Evolutionary conservation across 192 early-diverging fungal species (phyloP).

Genomic region (Dissophora ornata): DNA sequence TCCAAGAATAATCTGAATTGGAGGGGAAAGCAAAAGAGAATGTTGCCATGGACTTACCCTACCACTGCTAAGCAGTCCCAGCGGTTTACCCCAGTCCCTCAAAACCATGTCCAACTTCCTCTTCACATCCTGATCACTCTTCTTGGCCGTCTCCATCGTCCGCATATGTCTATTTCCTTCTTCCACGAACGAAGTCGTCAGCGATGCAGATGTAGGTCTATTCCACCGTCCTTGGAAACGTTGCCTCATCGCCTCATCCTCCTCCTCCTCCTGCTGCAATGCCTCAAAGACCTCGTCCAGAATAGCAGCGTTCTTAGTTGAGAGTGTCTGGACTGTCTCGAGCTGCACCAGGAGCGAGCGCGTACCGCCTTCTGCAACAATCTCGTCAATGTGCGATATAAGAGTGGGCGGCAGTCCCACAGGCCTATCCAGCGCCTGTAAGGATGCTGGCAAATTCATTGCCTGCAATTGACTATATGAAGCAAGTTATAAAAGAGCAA

Average conservation of each 20-base stretch:
- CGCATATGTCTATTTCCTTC: conserved; percentile 66
- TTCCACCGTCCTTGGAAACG: conserved; percentile 71
- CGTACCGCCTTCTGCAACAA: conserved; percentile 78
- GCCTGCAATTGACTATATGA: conserved; percentile 68
- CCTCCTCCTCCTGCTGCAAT: conserved; percentile 76
- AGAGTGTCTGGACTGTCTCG: conserved; percentile 69
- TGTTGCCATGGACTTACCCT: conserved; percentile 18
- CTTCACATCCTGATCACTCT: conserved; percentile 66
- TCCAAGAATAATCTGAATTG: neutral
- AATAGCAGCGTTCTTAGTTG: conserved; percentile 62
- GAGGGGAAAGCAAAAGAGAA: neutral
- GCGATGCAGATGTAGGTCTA: conserved; percentile 59
- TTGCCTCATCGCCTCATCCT: conserved; percentile 71
- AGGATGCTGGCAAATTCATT: conserved; percentile 74
- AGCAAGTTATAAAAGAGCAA: neutral
- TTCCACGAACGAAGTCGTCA: conserved; percentile 67
- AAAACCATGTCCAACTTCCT: conserved; percentile 64
- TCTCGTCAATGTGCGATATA: conserved; percentile 77
- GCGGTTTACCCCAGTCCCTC: conserved; percentile 60
- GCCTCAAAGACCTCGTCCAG: conserved; percentile 75
- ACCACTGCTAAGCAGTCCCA: conserved; percentile 66
- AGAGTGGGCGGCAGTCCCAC: conserved; percentile 79
- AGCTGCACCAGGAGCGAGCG: conserved; percentile 69
- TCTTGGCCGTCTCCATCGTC: conserved; percentile 68
- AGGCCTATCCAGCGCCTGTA: conserved; percentile 81